Conservation (phyloP, 1,284 basidiomycete species). For the Caloboletus firmus region DNA sequence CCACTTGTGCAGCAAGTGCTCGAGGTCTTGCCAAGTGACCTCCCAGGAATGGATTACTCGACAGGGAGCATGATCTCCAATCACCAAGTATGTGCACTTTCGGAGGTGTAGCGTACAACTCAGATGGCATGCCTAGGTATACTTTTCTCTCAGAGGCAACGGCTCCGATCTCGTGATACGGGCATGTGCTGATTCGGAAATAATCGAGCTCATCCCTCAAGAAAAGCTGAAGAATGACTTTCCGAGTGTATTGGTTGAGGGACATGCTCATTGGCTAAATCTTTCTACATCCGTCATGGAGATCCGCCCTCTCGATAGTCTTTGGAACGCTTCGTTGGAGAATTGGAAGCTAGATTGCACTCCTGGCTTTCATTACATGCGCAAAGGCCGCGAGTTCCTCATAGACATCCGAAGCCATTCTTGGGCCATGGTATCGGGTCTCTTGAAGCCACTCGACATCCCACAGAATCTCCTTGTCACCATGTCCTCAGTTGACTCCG, state of each 20-base stretch:
- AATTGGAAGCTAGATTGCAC: constrained; percentile 23
- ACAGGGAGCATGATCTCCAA: constrained; percentile 27
- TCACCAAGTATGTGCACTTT: constrained; percentile 21
- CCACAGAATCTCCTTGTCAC: constrained; percentile 32
- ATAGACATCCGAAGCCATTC: background rate
- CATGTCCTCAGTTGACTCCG: constrained; percentile 1
- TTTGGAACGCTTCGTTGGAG: constrained; percentile 24
- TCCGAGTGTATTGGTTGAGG: constrained; percentile 36
- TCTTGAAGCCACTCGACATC: constrained; percentile 36
- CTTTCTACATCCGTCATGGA: constrained; percentile 34
- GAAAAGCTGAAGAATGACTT: constrained; percentile 37
- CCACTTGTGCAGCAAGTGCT: constrained; percentile 33
- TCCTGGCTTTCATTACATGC: constrained; percentile 4
- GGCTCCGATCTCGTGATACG: background rate
- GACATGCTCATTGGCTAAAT: constrained; percentile 40
- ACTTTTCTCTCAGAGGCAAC: constrained; percentile 21
- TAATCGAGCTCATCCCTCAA: constrained; percentile 41
- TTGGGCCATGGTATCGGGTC: constrained; percentile 31
- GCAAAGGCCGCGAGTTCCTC: background rate
- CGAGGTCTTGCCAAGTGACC: constrained; percentile 37
- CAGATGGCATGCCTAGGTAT: constrained; percentile 21
- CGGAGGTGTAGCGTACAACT: background rate
- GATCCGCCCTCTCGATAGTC: constrained; percentile 36
- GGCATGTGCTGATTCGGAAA: background rate
- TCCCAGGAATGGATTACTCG: constrained; percentile 40